Evolutionary conservation across 2,329 filamentous ascomycete species (phyloP), one percentile per base, ranked within the genome.

Genomic region (Colletotrichum plurivorum): DNA sequence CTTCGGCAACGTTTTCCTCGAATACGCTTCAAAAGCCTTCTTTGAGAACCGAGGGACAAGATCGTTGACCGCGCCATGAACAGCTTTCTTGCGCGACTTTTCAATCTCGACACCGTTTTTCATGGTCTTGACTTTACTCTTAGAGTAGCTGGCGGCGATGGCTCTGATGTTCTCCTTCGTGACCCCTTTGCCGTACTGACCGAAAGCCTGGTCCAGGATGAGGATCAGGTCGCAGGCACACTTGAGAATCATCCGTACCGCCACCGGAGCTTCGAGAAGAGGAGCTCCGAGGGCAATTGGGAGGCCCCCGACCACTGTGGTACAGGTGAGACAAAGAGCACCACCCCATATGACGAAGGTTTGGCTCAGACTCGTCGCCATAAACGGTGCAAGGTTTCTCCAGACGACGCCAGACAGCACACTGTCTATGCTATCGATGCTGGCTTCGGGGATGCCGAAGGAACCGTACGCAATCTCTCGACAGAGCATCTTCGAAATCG

Each of bases 401-500:
- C 74, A 76, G 13, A 76, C 53, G 10, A 76, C 60, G 13, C 49
- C 60, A 15, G 60, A 63, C 2, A 74, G 70, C 13, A 74, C 70
- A 5, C 58, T 55, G 51, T 75, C 71, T 13, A 76, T 69, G 8
- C 75, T 71, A 15, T 52, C 60, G 13, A 71, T 58, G 15, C 70
- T 73, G 5, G 72, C 61, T 9, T 64, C 43, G 5, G 73, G 53
- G 13, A 75, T 69, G 3, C 74, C 74, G n/a, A 75, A 76, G 27
- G 65, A 73, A 13, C 73, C 64, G 2, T 67, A 73, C 15, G 75
- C 73, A 16, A 76, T 75, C 31, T 58, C 70, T 5, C 65, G 25
- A 55, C 74, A 76, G 13, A 76, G 71, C 4, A 74, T 63, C 41
- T 68, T 65, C 4, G 74, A 73, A 12, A 75, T 74, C 1, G 73